Evolutionary conservation across 1,284 basidiomycete species (phyloP), one percentile per base, ranked within the genome.

Genomic region (Apiotrichum gamsii): DNA sequence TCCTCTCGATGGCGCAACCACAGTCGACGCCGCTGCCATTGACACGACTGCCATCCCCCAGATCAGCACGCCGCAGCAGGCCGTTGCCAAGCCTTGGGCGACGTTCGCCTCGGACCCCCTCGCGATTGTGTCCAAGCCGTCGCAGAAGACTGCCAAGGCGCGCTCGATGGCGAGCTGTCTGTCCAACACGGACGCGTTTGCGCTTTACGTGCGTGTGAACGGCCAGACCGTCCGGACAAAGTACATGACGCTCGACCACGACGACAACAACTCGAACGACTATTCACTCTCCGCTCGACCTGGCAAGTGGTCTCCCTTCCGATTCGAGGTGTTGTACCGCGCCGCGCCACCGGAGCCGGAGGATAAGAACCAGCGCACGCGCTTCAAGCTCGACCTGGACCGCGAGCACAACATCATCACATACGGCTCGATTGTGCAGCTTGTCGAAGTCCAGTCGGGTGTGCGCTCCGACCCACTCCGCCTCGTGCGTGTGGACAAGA

Each of bases 211-310:
- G 69, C 86, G 91, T 62, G 90, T 97, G 77, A 93, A 96, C 73
- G 89, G 87, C 13, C 91, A 97, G 75, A 94, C 90, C 20, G 90
- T 94, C 51, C 84, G 91, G 58, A 96, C 91, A 43, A 95, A 95
- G 75, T 96, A 93, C 70, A 89, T 95, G 84, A 85, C 66, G 82
- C 80, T 57, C 81, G 86, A 69, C 76, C 40, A 42, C 23, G 43
- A 35, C 8, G 38, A 34, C 25, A 39, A 37, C 16, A 20, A 28
- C 20, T 15, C 37, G 29, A 38, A 41, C n/a, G 28, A 16, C 4
- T n/a, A n/a, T n/a, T n/a, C n/a, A n/a, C 51, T 70, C 16, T 54
- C 61, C 0, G 61, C 63, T 1, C 58, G 56, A 8, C 62, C 64
- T 0, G 65, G 60, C 20, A 59, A 58, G 46, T 70, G 69, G 69